Conservation (phyloP, 2,329 filamentous ascomycete genomes). For the Fusarium sp. region DNA sequence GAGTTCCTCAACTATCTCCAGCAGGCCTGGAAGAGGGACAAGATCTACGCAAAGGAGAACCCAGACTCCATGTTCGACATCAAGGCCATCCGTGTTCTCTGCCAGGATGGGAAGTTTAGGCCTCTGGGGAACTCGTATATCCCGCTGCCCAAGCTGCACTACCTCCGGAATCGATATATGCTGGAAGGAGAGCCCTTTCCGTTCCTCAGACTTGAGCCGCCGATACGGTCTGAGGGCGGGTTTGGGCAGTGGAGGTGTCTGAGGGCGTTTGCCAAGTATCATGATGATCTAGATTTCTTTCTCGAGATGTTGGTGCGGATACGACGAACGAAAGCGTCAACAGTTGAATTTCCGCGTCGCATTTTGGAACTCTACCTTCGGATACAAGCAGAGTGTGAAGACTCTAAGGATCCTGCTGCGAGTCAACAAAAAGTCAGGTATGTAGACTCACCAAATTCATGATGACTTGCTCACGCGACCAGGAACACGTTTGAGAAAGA, state of each 20-base stretch:
- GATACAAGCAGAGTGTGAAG: constrained; percentile 34
- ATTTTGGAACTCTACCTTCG: constrained; percentile 37
- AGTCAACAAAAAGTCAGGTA: constrained; percentile 33
- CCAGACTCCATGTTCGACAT: constrained; percentile 33
- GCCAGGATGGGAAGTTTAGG: constrained; percentile 28
- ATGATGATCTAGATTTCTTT: constrained; percentile 34
- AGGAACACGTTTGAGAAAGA: constrained; percentile 33
- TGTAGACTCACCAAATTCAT: not conserved
- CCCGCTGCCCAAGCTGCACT: constrained; percentile 37
- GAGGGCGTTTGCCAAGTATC: constrained; percentile 22
- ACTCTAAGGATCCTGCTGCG: constrained; percentile 13
- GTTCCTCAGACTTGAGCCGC: constrained; percentile 31
- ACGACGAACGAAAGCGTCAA: constrained; percentile 19
- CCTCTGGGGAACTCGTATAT: constrained; percentile 32
- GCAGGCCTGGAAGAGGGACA: constrained; percentile 35
- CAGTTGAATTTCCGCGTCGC: constrained; percentile 34
- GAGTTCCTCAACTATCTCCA: constrained; percentile 35
- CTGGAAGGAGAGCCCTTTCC: constrained; percentile 35
- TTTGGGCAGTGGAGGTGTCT: constrained; percentile 35
- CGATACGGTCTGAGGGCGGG: constrained; percentile 26
- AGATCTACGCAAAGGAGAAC: constrained; percentile 33
- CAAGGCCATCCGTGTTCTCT: constrained; percentile 28
- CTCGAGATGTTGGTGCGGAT: constrained; percentile 34
- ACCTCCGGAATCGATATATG: constrained; percentile 37
- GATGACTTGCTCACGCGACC: not conserved